Evolutionary conservation across 73 alveolate species (phyloP).

Genomic region (Paramecium caudatum): DNA sequence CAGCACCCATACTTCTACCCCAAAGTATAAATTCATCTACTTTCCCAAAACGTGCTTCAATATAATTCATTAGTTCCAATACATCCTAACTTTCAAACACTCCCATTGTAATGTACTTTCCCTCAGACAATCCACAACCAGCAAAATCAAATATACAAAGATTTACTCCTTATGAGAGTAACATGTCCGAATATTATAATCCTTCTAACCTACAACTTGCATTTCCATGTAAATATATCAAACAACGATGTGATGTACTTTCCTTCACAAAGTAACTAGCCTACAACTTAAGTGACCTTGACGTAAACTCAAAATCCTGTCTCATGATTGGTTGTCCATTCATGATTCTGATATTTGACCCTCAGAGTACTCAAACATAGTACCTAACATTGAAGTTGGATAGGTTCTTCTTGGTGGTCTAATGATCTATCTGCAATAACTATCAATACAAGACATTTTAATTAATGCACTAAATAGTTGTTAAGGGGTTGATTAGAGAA

Average conservation of each 20-base stretch:
- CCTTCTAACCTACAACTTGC: slow-evolving; percentile 93
- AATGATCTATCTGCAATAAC: slow-evolving; percentile 84
- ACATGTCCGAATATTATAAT: slow-evolving; percentile 79
- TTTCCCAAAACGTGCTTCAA: slow-evolving; percentile 82
- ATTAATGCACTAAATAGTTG: slow-evolving; percentile 37
- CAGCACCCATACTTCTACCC: slow-evolving; percentile 99
- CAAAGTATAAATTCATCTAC: slow-evolving; percentile 91
- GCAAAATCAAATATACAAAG: slow-evolving; percentile 92
- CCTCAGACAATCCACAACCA: slow-evolving; percentile 96
- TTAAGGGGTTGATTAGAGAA: slow-evolving; percentile 32
- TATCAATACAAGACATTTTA: slow-evolving; percentile 60
- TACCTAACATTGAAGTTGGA: slow-evolving; percentile 76
- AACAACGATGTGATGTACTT: slow-evolving; percentile 84
- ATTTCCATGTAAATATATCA: slow-evolving; percentile 94
- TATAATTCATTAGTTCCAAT: slow-evolving; percentile 82
- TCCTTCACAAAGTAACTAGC: slow-evolving; percentile 80
- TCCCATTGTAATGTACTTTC: slow-evolving; percentile 93
- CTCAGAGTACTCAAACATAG: neutral
- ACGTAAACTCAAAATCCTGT: slow-evolving; percentile 77
- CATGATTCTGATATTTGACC: slow-evolving; percentile 67
- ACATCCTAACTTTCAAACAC: slow-evolving; percentile 93
- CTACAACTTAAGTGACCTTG: slow-evolving; percentile 81
- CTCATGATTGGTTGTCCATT: slow-evolving; percentile 76
- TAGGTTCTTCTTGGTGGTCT: slow-evolving; percentile 89
- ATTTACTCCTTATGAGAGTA: slow-evolving; percentile 83